Evolutionary conservation across 148 eudicot genomes (phyloP), one percentile per base, ranked within the genome.

Genomic region (Cornus suecica): DNA sequence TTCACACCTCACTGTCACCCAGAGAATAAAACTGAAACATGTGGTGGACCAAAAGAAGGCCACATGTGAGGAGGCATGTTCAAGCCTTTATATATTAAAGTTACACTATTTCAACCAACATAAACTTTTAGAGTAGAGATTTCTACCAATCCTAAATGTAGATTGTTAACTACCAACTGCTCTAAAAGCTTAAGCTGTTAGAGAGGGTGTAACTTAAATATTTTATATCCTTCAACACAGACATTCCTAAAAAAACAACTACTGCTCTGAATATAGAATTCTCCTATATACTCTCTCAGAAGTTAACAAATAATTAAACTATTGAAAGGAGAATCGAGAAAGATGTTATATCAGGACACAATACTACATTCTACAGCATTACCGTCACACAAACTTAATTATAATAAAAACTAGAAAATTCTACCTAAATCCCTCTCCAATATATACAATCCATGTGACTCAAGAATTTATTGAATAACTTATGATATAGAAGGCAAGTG

Each of bases 351-450:
- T 30, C 42, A 68, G 37, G 58, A 2, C 69, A 71, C 45, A 23
- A 78, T 69, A 52, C 74, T 30, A 81, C 8, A 8, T 25, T 10
- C 70, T 26, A 51, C 66, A 67, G 42, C 42, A 37, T 6, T 25
- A 58, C 8, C 51, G n/a, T n/a, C n/a, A n/a, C n/a, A n/a, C n/a
- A n/a, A n/a, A n/a, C n/a, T n/a, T n/a, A n/a, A n/a, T n/a, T n/a
- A n/a, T n/a, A n/a, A 31, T 5, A 25, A 8, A 23, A 15, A 24
- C 20, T 3, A 37, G 23, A 30, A 71, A 56, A 14, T n/a, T n/a
- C n/a, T n/a, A n/a, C n/a, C n/a, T n/a, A 71, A 20, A 4, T 16
- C 20, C 54, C 20, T 48, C 54, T 16, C 54, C 54, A 3, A 16
- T 4, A 48, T 11, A 14, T 11, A 48, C 13, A 48, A 48, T 7